phyloP scores from a whole-genome alignment of 2,329 filamentous ascomycete species.

The Pseudogymnoascus verrucosus region DNA sequence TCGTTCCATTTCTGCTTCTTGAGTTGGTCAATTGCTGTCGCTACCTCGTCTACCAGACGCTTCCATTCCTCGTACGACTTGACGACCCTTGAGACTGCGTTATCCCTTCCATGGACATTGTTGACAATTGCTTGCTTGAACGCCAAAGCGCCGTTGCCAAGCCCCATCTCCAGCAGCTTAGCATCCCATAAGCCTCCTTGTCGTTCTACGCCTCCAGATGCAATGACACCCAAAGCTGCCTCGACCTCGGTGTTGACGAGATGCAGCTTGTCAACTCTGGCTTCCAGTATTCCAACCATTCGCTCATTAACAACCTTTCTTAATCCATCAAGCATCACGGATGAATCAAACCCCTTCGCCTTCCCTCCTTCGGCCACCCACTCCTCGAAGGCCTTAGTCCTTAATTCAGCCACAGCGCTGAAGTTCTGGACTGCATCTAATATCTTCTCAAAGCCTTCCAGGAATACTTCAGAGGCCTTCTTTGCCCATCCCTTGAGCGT shows the following conservation, averaged over 20 bases:
- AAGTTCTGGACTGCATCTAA: conserved; percentile 57
- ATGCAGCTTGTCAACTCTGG: conserved; percentile 55
- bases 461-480: conserved; percentile 49
- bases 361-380: conserved; percentile 66
- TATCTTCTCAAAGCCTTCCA: conserved; percentile 53
- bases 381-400: conserved; percentile 61
- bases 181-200: conserved; percentile 59
- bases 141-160: conserved; percentile 53
- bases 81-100: conserved; percentile 54
- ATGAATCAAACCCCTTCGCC: conserved; percentile 58
- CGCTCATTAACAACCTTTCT: conserved; percentile 61
- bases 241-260: conserved; percentile 58
- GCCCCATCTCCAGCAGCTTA: conserved; percentile 55
- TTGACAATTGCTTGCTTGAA: conserved; percentile 65
- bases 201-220: conserved; percentile 41
- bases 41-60: conserved; percentile 60
- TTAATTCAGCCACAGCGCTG: conserved; percentile 58
- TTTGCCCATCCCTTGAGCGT: conserved; percentile 58
- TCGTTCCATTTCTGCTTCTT: conserved; percentile 67
- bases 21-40: conserved; percentile 55
- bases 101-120: conserved; percentile 64
- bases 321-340: conserved; percentile 59
- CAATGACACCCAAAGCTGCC: conserved; percentile 53
- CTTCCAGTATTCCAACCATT: conserved; percentile 54
- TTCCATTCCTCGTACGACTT: conserved; percentile 66